Conservation (phyloP, 768 basidiomycete species). For the Lactarius hengduanensis region DNA sequence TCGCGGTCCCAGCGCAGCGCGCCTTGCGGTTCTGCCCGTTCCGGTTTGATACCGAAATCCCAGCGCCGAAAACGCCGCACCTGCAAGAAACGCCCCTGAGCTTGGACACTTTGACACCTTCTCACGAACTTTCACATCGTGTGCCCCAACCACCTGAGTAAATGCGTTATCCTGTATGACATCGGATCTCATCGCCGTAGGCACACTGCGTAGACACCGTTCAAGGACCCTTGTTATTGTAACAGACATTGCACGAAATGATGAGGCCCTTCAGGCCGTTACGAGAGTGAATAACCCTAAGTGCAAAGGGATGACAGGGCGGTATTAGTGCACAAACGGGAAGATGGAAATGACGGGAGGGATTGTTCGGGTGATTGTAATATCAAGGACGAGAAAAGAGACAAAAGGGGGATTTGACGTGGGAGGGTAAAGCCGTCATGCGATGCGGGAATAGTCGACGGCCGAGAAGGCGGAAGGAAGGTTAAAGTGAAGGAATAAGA, state of each 20-base stretch:
- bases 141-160: too few relatives aligned
- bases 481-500: constrained; percentile 81
- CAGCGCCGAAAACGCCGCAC: neutral
- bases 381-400: constrained; percentile 20
- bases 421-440: constrained; percentile 33
- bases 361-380: constrained; percentile 30
- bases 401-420: constrained; percentile 20
- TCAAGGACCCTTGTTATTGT: constrained; percentile 31
- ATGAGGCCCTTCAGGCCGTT: constrained; percentile 29
- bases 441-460: constrained; percentile 40
- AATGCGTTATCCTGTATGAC: neutral
- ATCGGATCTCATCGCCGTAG: constrained; percentile 13
- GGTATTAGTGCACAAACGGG: constrained; percentile 29
- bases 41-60: neutral
- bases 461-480: constrained; percentile 38
- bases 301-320: constrained; percentile 29
- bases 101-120: constrained; percentile 19
- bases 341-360: constrained; percentile 26
- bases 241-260: constrained; percentile 30
- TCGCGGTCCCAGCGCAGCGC: neutral
- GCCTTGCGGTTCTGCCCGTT: neutral
- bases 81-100: constrained; percentile 10
- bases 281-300: constrained; percentile 28
- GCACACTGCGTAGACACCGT: constrained; percentile 17
- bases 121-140: constrained; percentile 4